Evolutionary conservation across 2,329 filamentous ascomycete genomes (phyloP).

Genomic region (Colletotrichum costaricense): DNA sequence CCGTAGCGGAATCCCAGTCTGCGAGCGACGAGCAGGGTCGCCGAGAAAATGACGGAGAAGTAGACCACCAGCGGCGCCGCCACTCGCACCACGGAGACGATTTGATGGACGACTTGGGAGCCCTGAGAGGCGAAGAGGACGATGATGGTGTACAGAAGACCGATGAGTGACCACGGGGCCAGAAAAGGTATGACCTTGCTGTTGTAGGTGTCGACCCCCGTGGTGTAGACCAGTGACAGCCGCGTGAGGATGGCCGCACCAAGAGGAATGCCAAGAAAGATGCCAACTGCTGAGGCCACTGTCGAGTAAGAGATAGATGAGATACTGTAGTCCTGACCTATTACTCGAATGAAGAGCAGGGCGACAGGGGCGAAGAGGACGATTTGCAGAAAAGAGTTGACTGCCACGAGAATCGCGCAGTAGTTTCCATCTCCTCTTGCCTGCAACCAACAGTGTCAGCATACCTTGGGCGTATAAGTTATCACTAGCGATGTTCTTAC

Average conservation of each 20-base stretch:
- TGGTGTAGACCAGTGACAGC: slow-evolving; percentile 65
- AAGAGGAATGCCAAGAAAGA: slow-evolving; percentile 87
- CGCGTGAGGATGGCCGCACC: slow-evolving; percentile 83
- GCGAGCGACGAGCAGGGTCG: slow-evolving; percentile 71
- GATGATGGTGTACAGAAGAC: slow-evolving; percentile 87
- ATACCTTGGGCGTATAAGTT: neutral
- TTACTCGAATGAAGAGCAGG: slow-evolving; percentile 76
- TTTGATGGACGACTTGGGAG: slow-evolving; percentile 80
- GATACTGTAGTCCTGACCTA: slow-evolving; percentile 61
- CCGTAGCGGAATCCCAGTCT: slow-evolving; percentile 81
- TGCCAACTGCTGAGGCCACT: slow-evolving; percentile 83
- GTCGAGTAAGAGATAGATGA: slow-evolving; percentile 66
- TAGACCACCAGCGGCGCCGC: slow-evolving; percentile 86
- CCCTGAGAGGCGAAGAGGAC: slow-evolving; percentile 89
- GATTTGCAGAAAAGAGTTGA: slow-evolving; percentile 82
- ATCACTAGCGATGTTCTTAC: neutral
- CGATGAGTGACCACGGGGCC: slow-evolving; percentile 82
- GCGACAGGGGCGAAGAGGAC: slow-evolving; percentile 77
- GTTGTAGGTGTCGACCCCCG: slow-evolving; percentile 73
- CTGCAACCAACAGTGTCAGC: slow-evolving; percentile 1
- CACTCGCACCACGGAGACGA: slow-evolving; percentile 84
- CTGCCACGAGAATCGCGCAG: slow-evolving; percentile 82
- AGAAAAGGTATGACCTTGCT: slow-evolving; percentile 75
- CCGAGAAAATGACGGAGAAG: slow-evolving; percentile 79
- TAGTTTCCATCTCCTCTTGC: slow-evolving; percentile 84